A percentile compares a stretch with the other conserved stretches of the same genome.
Evolutionary conservation across 768 basidiomycete species (phyloP).

Genomic region (Calocera viscosa): DNA sequence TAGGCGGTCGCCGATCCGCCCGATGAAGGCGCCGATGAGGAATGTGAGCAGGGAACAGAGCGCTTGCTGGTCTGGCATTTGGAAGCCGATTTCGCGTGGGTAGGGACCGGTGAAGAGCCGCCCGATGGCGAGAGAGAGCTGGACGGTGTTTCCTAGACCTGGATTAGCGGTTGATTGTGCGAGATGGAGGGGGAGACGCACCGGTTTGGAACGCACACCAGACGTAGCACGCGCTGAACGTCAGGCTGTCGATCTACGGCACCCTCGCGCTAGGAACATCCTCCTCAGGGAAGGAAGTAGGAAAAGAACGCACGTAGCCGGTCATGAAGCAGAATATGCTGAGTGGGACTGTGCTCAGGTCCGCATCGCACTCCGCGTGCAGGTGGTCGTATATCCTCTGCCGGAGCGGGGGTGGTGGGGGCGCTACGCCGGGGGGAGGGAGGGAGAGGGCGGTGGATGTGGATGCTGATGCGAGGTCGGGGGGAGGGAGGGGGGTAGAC

Average conservation of each 20-base stretch:
- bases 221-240: slow-evolving; percentile 66
- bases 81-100: slow-evolving; percentile 48
- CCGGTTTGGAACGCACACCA: slow-evolving; percentile 84
- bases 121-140: slow-evolving; percentile 70
- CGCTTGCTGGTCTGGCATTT: slow-evolving; percentile 72
- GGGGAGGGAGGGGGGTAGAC: background rate
- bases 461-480: background rate
- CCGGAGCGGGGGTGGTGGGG: background rate
- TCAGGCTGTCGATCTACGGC: slow-evolving; percentile 39
- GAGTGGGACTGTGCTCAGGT: slow-evolving; percentile 12
- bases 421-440: slow-evolving; percentile 3
- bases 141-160: slow-evolving; percentile 26
- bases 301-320: slow-evolving; percentile 12
- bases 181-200: slow-evolving; percentile 63
- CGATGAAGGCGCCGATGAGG: slow-evolving; percentile 61
- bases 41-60: slow-evolving; percentile 69
- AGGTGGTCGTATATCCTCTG: slow-evolving; percentile 7
- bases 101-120: slow-evolving; percentile 45
- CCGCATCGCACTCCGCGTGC: slow-evolving; percentile 13
- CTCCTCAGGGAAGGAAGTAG: background rate
- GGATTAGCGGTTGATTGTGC: background rate
- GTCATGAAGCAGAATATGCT: slow-evolving; percentile 19
- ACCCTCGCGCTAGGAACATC: background rate
- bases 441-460: background rate
- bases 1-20: slow-evolving; percentile 71